Percentiles rank a stretch among this genome's conserved stretches.
Conservation (phyloP, 805 yeast genomes). For the Phaffomyces opuntiae region DNA sequence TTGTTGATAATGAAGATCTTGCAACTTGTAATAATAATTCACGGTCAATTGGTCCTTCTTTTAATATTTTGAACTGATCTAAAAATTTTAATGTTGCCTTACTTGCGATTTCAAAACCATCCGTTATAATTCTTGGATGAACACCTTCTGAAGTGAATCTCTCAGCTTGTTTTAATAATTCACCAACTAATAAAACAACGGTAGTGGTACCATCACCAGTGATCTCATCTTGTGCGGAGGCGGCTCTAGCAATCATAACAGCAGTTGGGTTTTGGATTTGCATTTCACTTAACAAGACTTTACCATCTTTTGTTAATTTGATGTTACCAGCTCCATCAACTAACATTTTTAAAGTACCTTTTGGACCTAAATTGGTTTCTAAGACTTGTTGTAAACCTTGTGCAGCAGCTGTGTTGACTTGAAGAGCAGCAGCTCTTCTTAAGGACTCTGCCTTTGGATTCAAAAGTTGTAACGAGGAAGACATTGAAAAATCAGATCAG, state of each 20-base stretch:
- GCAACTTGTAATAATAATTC: constrained; percentile 91
- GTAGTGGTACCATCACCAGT: constrained; percentile 99
- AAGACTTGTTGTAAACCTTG: constrained; percentile 93
- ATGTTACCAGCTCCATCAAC: constrained; percentile 96
- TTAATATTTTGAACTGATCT: constrained; percentile 50
- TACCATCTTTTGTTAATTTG: constrained; percentile 95
- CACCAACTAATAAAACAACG: constrained; percentile 91
- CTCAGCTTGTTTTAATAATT: constrained; percentile 89
- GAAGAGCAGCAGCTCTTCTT: constrained; percentile 89
- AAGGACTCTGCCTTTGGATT: constrained; percentile 98
- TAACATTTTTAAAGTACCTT: constrained; percentile 92
- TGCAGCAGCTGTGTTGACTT: constrained; percentile 93
- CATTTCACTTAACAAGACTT: constrained; percentile 90
- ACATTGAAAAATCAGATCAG: constrained; percentile 25
- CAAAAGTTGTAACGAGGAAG: constrained; percentile 73
- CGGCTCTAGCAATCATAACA: constrained; percentile 91
- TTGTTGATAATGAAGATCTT: constrained; percentile 80
- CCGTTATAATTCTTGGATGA: constrained; percentile 90
- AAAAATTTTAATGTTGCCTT: constrained; percentile 64
- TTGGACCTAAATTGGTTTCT: constrained; percentile 90
- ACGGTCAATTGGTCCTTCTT: constrained; percentile 46
- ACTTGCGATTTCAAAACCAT: constrained; percentile 91
- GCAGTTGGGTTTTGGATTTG: constrained; percentile 92
- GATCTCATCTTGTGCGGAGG: constrained; percentile 97
- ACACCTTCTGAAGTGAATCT: constrained; percentile 88